Evolutionary conservation across 163 green algal species (phyloP).

Genomic region (Scenedesmus sp.): DNA sequence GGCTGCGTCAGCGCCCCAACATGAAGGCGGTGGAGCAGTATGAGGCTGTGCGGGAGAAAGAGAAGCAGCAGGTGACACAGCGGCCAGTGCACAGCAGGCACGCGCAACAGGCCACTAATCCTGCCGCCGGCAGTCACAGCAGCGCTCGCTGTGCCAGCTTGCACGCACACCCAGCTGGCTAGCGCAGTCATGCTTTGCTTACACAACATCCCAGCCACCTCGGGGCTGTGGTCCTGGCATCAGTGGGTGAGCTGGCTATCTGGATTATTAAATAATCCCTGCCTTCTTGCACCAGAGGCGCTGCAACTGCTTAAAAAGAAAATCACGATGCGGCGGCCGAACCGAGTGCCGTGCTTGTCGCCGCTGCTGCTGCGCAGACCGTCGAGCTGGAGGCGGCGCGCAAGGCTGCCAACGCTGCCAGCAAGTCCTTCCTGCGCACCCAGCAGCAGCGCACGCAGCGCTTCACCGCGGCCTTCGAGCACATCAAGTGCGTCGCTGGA

Average conservation of each 20-base stretch:
- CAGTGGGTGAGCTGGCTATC: too few relatives aligned
- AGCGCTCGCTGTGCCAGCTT: too few relatives aligned
- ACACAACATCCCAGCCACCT: neutral
- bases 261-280: too few relatives aligned
- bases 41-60: conserved; percentile 81
- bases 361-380: conserved; percentile 38
- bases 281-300: too few relatives aligned
- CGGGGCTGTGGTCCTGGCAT: neutral
- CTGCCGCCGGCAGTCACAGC: too few relatives aligned
- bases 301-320: too few relatives aligned
- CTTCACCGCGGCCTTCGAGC: conserved; percentile 92
- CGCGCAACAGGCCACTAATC: too few relatives aligned
- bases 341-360: neutral
- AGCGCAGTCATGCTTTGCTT: too few relatives aligned
- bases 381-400: conserved; percentile 67
- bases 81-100: too few relatives aligned
- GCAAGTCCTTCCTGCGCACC: conserved; percentile 76
- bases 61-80: conserved; percentile 80
- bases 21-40: conserved; percentile 95
- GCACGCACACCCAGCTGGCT: neutral
- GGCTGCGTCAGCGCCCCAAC: conserved; percentile 85
- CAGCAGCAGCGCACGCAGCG: conserved; percentile 77
- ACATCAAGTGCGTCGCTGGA: conserved; percentile 76
- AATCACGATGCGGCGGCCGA: too few relatives aligned
- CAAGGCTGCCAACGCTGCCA: conserved; percentile 58